Evolutionary conservation across 441 rosid species (phyloP).

Genomic region (Gossypium lobatum): DNA sequence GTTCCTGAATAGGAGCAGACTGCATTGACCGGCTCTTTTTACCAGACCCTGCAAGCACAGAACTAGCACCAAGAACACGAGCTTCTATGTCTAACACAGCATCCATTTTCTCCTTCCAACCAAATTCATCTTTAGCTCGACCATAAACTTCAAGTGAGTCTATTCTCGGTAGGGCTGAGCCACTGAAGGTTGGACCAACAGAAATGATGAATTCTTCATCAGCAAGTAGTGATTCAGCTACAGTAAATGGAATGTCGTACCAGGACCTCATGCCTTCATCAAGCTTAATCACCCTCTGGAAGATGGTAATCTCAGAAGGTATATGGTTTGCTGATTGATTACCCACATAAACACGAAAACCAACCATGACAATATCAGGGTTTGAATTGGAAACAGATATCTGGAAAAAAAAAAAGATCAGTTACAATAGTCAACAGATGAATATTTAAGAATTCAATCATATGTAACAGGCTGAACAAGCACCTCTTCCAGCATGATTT

Average conservation of each 20-base stretch:
- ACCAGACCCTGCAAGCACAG: conserved; percentile 60
- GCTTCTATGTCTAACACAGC: conserved; percentile 94
- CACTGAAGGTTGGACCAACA: conserved; percentile 87
- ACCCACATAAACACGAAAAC: conserved; percentile 97
- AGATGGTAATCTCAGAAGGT: conserved; percentile 87
- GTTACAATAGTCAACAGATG: conserved; percentile 7
- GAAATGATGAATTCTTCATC: conserved; percentile 92
- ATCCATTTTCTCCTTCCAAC: conserved; percentile 99
- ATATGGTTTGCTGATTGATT: conserved; percentile 85
- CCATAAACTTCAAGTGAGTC: conserved; percentile 98
- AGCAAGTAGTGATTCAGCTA: conserved; percentile 98
- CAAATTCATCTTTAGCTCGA: conserved; percentile 99
- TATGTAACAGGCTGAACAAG: conserved; percentile 3
- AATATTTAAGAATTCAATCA: neutral
- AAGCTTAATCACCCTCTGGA: conserved; percentile 91
- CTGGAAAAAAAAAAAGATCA: conserved; percentile 34
- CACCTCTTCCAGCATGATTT: neutral
- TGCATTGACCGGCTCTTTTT: conserved; percentile 66
- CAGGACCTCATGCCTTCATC: conserved; percentile 98
- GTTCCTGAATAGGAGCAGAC: conserved; percentile 82
- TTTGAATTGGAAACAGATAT: conserved; percentile 90
- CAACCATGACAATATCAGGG: conserved; percentile 98
- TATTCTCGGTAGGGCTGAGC: conserved; percentile 82
- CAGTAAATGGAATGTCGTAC: conserved; percentile 98
- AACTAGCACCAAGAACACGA: conserved; percentile 84